Evolutionary conservation across 1,284 basidiomycete genomes (phyloP).

Genomic region (Ceratobasidium sp.): DNA sequence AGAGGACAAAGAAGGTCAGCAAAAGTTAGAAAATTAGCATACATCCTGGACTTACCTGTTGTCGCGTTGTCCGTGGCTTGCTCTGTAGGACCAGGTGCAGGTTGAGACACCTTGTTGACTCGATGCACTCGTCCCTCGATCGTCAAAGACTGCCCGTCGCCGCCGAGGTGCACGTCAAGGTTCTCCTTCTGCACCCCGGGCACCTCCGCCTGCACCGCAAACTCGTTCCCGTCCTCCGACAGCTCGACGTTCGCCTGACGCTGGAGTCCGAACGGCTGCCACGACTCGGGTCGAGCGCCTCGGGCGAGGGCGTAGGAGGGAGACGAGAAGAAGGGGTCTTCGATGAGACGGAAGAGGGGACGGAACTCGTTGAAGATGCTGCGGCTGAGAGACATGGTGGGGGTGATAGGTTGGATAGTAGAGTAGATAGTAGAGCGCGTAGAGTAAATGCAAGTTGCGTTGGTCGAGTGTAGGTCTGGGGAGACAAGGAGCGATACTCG

Average conservation of each 20-base stretch:
- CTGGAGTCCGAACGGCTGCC: constrained; percentile 55
- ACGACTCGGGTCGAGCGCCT: constrained; percentile 20
- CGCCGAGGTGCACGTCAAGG: constrained; percentile 76
- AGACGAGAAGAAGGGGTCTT: constrained; percentile 69
- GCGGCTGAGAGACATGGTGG: constrained; percentile 64
- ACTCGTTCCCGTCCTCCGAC: constrained; percentile 73
- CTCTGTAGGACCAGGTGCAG: background rate
- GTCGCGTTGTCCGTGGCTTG: constrained; percentile 14
- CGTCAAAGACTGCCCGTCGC: constrained; percentile 75
- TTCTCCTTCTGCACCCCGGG: constrained; percentile 85
- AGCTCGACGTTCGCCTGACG: constrained; percentile 68
- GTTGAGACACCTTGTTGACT: constrained; percentile 45
- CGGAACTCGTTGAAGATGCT: constrained; percentile 78
- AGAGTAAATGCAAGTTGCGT: constrained; percentile 10
- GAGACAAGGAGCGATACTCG: background rate
- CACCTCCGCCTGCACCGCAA: constrained; percentile 79
- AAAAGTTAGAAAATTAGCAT: background rate
- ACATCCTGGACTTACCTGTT: constrained; percentile 12
- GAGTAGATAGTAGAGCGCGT: background rate
- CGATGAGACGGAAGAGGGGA: constrained; percentile 78
- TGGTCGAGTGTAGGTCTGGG: background rate
- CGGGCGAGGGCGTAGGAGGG: constrained; percentile 52
- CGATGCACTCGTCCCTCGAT: constrained; percentile 73
- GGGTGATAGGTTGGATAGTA: background rate
- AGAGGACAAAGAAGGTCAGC: constrained; percentile 9